phyloP scores from a whole-genome alignment of 2,329 filamentous ascomycete species.

The Metarhizium sp. region DNA sequence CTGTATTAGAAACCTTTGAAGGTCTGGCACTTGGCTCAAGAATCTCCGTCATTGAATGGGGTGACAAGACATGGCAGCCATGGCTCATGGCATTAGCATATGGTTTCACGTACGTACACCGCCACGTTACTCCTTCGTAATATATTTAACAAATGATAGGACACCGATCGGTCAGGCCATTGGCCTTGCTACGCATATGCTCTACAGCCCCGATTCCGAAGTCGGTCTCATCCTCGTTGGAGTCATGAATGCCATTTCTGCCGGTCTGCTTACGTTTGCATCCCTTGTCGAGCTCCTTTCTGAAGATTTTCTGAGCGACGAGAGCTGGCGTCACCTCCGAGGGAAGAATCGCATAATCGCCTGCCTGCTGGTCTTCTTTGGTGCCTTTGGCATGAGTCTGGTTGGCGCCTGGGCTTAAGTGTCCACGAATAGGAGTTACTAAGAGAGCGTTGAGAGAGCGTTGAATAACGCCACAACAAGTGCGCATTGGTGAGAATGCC shows the following conservation, averaged over 20 bases:
- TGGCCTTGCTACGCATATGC: conserved; percentile 57
- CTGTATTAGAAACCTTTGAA: conserved; percentile 29
- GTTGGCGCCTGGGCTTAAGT: conserved; percentile 52
- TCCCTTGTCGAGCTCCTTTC: conserved; percentile 63
- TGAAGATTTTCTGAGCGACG: conserved; percentile 60
- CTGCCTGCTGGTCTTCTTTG: conserved; percentile 46
- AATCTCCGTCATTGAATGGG: conserved; percentile 46
- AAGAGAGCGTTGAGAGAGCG: background rate
- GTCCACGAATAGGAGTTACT: background rate
- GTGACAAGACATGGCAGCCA: conserved; percentile 31
- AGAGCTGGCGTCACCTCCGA: conserved; percentile 48
- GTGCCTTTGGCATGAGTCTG: conserved; percentile 54
- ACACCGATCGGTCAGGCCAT: conserved; percentile 68
- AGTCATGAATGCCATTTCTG: conserved; percentile 65
- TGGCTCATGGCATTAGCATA: conserved; percentile 51
- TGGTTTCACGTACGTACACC: conserved; percentile 30
- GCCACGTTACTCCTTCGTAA: background rate
- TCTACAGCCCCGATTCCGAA: conserved; percentile 60
- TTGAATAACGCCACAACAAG: background rate
- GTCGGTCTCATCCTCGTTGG: conserved; percentile 61
- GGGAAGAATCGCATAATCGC: conserved; percentile 44
- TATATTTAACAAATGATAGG: background rate
- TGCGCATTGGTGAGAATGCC: conserved; percentile 1
- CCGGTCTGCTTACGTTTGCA: conserved; percentile 62
- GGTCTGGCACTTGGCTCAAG: conserved; percentile 56